These are phyloP conservation scores for Luvunga scandens DNA, from an alignment of 345 rosid genomes.

Conservation along the genomic window DNA sequence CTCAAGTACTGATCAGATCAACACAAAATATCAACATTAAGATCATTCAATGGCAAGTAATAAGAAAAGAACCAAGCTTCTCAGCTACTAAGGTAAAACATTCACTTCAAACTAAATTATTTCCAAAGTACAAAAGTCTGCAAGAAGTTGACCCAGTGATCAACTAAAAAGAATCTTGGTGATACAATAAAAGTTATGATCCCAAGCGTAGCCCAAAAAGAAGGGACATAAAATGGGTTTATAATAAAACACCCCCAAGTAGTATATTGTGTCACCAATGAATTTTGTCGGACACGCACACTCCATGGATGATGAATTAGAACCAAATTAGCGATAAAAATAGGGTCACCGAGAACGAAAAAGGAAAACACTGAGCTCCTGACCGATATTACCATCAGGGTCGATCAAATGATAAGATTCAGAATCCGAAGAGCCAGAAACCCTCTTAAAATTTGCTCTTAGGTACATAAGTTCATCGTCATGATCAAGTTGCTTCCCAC, in stretches of 20 bases:
- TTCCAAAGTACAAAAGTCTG: neutral
- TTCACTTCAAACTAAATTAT: neutral
- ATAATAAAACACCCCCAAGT: neutral
- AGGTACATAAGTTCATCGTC: constrained; percentile 63
- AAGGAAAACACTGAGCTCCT: constrained; percentile 73
- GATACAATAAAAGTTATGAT: neutral
- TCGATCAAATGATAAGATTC: constrained; percentile 76
- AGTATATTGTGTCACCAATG: neutral
- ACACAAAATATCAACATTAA: neutral
- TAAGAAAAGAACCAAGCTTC: neutral
- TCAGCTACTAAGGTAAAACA: neutral
- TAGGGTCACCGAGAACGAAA: constrained; percentile 30
- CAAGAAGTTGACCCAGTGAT: neutral
- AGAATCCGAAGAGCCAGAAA: constrained; percentile 44
- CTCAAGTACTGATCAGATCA: neutral
- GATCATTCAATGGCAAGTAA: neutral
- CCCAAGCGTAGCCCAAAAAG: constrained; percentile 12
- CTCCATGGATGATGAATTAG: neutral
- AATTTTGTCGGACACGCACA: neutral
- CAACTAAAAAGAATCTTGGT: no score
- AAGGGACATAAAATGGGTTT: neutral
- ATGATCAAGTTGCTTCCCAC: constrained; percentile 38
- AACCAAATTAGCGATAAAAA: neutral
- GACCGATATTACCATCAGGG: constrained; percentile 64
- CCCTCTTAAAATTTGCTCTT: constrained; percentile 56